These are phyloP conservation scores for Salix caprea DNA, from an alignment of 345 rosid species.

Conservation along the genomic window DNA sequence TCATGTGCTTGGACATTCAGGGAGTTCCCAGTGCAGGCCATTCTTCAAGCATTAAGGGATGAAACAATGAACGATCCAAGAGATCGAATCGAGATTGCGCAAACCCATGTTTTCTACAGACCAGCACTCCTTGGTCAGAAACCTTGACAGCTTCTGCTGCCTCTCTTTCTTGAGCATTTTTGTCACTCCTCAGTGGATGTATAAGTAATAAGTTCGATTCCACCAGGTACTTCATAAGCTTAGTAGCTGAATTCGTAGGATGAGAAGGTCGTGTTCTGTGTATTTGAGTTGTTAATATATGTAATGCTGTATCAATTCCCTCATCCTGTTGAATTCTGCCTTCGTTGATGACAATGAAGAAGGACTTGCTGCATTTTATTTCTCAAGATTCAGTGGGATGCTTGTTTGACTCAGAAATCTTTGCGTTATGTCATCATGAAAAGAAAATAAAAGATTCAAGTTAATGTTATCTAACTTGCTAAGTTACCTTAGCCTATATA, in stretches of 20 bases:
- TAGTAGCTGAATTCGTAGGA: not conserved
- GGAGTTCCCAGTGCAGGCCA: slow-evolving; percentile 24
- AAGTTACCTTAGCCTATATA: no score
- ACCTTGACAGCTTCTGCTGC: slow-evolving; percentile 12
- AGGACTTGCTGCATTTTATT: not conserved
- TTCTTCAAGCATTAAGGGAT: slow-evolving; percentile 30
- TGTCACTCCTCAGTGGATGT: not conserved
- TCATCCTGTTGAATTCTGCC: not conserved
- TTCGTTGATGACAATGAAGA: not conserved
- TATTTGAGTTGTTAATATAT: not conserved
- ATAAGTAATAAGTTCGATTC: not conserved
- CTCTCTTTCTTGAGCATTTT: not conserved
- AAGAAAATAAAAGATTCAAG: no score
- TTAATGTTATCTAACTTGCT: no score
- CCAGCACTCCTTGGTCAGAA: slow-evolving; percentile 25
- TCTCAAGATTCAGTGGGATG: not conserved
- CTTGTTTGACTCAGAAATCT: not conserved
- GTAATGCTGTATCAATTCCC: slow-evolving; percentile 8
- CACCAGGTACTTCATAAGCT: not conserved
- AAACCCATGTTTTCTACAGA: slow-evolving; percentile 18
- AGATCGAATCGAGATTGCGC: slow-evolving; percentile 28
- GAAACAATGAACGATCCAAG: slow-evolving; percentile 33
- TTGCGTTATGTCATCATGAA: not conserved
- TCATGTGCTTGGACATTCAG: not conserved
- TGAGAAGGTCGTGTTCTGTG: not conserved